Conservation (phyloP, 805 yeast species). For the Ogataea henricii region DNA sequence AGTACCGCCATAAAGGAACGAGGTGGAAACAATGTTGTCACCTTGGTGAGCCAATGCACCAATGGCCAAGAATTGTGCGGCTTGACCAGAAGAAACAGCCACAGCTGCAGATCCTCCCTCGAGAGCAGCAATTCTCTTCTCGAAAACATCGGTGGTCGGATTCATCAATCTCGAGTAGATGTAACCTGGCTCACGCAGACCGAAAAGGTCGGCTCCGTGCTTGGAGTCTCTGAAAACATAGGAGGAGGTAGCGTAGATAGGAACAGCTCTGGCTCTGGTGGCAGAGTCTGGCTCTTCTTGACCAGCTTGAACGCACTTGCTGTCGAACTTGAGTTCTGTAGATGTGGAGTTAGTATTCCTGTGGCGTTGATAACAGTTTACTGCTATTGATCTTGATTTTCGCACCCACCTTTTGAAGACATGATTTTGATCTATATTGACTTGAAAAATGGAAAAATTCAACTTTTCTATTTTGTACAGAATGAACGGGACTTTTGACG, state of each 20-base stretch:
- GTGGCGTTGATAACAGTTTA: no score
- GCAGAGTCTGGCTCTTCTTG: constrained; percentile 67
- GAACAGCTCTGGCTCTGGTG: constrained; percentile 82
- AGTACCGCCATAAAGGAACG: constrained; percentile 93
- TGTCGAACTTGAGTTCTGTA: constrained; percentile 73
- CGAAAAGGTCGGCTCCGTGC: constrained; percentile 91
- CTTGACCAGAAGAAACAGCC: constrained; percentile 93
- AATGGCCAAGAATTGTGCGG: constrained; percentile 88
- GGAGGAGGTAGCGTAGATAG: constrained; percentile 90
- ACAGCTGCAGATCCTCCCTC: constrained; percentile 92
- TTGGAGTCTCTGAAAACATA: constrained; percentile 84
- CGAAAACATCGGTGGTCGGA: constrained; percentile 92
- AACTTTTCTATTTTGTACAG: not conserved
- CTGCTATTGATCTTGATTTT: not conserved
- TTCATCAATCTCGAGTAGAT: constrained; percentile 89
- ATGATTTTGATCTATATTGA: not conserved
- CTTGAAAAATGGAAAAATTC: not conserved
- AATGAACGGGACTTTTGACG: not conserved
- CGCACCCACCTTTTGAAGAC: constrained; percentile 7
- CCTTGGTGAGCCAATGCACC: constrained; percentile 84
- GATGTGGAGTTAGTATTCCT: not conserved
- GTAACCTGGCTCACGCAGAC: constrained; percentile 79
- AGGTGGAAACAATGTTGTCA: constrained; percentile 85
- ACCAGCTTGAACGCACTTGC: constrained; percentile 94
- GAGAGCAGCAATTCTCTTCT: constrained; percentile 86